Percentiles rank a stretch among this genome's conserved stretches.
phyloP scores from a whole-genome alignment of 2,329 filamentous ascomycete species.

The Trichoderma harzianum region DNA sequence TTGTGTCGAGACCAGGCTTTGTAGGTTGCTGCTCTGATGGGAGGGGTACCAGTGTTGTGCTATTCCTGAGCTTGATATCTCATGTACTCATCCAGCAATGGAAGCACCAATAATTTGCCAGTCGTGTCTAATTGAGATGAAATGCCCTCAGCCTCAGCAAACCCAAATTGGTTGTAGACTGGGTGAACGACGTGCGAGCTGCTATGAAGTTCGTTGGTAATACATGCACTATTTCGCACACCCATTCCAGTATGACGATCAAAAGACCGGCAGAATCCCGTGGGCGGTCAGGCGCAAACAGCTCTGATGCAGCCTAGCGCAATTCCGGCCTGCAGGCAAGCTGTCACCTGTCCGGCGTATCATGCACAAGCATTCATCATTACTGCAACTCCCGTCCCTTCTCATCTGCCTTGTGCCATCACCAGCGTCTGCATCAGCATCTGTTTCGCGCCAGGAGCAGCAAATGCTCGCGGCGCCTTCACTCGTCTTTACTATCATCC shows the following conservation, averaged over 20 bases:
- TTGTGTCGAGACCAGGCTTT: neutral
- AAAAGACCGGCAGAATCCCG: conserved; percentile 5
- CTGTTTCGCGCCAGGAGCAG: neutral
- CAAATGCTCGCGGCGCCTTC: neutral
- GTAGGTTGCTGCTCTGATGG: neutral
- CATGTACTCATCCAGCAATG: neutral
- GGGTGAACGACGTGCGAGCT: neutral
- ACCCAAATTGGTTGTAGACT: neutral
- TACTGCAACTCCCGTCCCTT: neutral
- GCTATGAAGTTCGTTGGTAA: neutral
- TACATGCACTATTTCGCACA: neutral
- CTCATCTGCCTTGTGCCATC: neutral
- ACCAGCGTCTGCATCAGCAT: neutral
- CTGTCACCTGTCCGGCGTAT: conserved; percentile 11
- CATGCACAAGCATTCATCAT: neutral
- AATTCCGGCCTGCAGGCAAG: neutral
- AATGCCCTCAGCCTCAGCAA: neutral
- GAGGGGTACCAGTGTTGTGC: neutral
- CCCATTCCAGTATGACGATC: neutral
- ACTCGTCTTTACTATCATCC: neutral
- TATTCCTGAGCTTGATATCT: neutral
- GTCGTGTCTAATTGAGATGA: neutral
- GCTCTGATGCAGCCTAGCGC: conserved; percentile 3
- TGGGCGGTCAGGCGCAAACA: conserved; percentile 7
- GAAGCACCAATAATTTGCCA: neutral